Evolutionary conservation across 768 basidiomycete species (phyloP), one percentile per base, ranked within the genome.

Genomic region (Suillus fuscotomentosus): DNA sequence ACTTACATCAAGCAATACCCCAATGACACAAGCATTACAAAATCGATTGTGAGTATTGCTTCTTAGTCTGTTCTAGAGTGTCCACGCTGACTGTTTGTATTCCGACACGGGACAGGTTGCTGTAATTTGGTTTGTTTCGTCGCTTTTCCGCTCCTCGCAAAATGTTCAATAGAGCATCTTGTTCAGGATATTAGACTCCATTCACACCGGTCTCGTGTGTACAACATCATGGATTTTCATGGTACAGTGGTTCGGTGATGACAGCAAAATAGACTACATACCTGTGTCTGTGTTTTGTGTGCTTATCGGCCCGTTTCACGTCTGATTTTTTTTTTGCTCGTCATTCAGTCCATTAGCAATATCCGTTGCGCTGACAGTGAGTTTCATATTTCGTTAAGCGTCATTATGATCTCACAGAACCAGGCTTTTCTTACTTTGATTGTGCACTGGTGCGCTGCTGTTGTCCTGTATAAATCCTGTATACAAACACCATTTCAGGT

Each of bases 371-470:
- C 66, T 10, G 60, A 84, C 83, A 1, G 74, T 70, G 60, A 60
- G 74, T 60, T 41, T 1, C 17, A 27, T 10, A 41, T 14, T 60
- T 34, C 5, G 11, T 2, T 10, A 10, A 1, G 50, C 20, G 17
- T 56, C 60, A 24, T 65, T 42, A 45, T 13, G 61, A 75, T 24
- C 71, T 76, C 0, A 75, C 78, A 8, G 17, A 41, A 27, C 3
- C 77, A 67, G 83, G 83, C 82, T 2, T 68, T 81, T 24, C 73
- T 83, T 43, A 85, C 83, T 1, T 78, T 84, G 61, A 74, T 83
- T 39, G 83, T 85, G 8, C 84, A 85, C 64, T 81, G 83, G 83
- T 84, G 60, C 38, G 77, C 60, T 24, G 15, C 53, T 45, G 20
- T 2, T 20, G 10, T 20, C 5, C 5, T 27, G 10, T 27, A 20